Conservation (phyloP, 345 rosid genomes). For the Aurinia saxatilis region DNA sequence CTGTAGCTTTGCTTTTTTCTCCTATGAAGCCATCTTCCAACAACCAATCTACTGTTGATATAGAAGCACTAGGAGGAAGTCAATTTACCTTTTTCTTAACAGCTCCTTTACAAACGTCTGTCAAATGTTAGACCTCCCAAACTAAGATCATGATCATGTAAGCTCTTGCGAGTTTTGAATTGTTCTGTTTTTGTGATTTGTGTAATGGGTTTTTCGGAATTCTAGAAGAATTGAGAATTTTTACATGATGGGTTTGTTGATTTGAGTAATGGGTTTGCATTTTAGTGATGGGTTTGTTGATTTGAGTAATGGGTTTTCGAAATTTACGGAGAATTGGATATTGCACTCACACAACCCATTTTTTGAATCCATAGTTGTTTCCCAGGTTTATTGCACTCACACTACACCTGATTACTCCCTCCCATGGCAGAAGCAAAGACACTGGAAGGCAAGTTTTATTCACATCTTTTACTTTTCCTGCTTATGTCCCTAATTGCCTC, state of each 20-base stretch:
- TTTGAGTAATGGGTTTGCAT: too few relatives aligned
- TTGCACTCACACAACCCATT: too few relatives aligned
- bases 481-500: not conserved
- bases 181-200: too few relatives aligned
- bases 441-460: slow-evolving; percentile 63
- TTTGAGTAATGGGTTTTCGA: too few relatives aligned
- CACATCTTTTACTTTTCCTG: too few relatives aligned
- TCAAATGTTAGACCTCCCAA: slow-evolving; percentile 61
- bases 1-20: slow-evolving; percentile 81
- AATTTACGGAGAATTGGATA: too few relatives aligned
- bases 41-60: slow-evolving; percentile 35
- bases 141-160: slow-evolving; percentile 43
- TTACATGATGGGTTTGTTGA: too few relatives aligned
- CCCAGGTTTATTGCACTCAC: slow-evolving; percentile 91
- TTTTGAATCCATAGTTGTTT: not conserved
- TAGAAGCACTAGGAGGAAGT: slow-evolving; percentile 42
- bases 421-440: slow-evolving; percentile 97
- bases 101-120: slow-evolving; percentile 81
- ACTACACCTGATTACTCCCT: slow-evolving; percentile 93
- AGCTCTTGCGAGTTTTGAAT: slow-evolving; percentile 15
- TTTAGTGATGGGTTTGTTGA: too few relatives aligned
- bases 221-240: too few relatives aligned
- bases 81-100: slow-evolving; percentile 94
- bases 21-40: slow-evolving; percentile 59
- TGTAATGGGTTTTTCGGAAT: too few relatives aligned